Evolutionary conservation across 371 early-diverging fungal species (phyloP).

Genomic region (Haplosporangium sp.): DNA sequence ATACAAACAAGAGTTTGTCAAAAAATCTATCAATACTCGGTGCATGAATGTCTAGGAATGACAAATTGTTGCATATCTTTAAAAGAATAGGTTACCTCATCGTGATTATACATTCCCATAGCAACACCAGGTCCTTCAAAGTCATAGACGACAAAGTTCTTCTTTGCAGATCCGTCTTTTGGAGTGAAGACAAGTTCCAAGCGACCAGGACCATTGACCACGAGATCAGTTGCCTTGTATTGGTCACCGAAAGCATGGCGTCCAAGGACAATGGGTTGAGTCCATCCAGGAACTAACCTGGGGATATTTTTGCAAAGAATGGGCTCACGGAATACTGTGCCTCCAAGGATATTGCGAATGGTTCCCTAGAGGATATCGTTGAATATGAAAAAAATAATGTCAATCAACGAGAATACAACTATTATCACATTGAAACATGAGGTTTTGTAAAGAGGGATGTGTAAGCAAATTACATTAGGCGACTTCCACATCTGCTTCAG

Average conservation of each 20-base stretch:
- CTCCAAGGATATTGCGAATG: slow-evolving; percentile 93
- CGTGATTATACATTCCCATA: slow-evolving; percentile 94
- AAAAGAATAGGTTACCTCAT: slow-evolving; percentile 58
- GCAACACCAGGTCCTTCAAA: slow-evolving; percentile 88
- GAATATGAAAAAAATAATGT: neutral
- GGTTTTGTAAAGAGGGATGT: too few relatives aligned
- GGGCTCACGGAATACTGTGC: slow-evolving; percentile 97
- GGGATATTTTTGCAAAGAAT: slow-evolving; percentile 91
- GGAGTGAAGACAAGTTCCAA: slow-evolving; percentile 92
- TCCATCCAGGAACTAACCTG: slow-evolving; percentile 72
- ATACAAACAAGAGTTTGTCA: neutral
- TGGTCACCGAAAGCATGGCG: slow-evolving; percentile 97
- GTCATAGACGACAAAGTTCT: slow-evolving; percentile 76
- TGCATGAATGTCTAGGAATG: too few relatives aligned
- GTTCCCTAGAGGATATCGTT: slow-evolving; percentile 65
- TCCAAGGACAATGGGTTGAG: slow-evolving; percentile 71
- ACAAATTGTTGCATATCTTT: neutral
- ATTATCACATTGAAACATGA: too few relatives aligned
- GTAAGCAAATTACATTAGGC: slow-evolving; percentile 75
- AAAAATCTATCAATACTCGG: too few relatives aligned
- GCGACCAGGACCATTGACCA: slow-evolving; percentile 84
- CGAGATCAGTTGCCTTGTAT: slow-evolving; percentile 93
- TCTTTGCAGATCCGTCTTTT: slow-evolving; percentile 72
- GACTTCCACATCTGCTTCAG: slow-evolving; percentile 96
- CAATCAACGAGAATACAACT: too few relatives aligned